A percentile compares a stretch with the other conserved stretches of the same genome.
phyloP scores from a whole-genome alignment of 768 basidiomycete species.

The Pulveroboletus sp. region DNA sequence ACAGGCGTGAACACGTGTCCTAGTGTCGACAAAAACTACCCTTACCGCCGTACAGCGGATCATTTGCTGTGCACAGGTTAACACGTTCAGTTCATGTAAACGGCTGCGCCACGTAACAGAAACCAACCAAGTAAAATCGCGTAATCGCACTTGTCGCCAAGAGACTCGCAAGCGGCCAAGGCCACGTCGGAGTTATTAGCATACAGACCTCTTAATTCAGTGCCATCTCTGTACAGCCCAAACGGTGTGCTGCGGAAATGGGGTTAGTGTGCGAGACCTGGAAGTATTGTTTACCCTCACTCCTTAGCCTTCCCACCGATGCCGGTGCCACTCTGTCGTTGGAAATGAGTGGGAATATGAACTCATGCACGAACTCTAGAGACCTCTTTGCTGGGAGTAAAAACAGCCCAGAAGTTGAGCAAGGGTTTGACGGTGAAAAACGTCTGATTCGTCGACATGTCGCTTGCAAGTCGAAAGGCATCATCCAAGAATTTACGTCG shows the following conservation, averaged over 20 bases:
- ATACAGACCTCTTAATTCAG: constrained; percentile 70
- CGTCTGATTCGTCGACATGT: constrained; percentile 69
- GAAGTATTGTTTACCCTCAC: constrained; percentile 33
- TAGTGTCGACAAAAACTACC: background rate
- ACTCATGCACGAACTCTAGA: constrained; percentile 19
- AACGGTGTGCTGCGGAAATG: constrained; percentile 53
- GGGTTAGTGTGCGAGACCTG: background rate
- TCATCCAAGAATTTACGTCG: constrained; percentile 61
- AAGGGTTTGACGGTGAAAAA: constrained; percentile 72
- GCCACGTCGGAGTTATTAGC: constrained; percentile 65
- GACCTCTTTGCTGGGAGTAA: constrained; percentile 71
- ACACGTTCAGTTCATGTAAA: constrained; percentile 1
- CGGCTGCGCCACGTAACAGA: constrained; percentile 3
- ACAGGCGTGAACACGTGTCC: background rate
- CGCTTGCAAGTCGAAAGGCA: constrained; percentile 59
- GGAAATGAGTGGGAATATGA: constrained; percentile 6
- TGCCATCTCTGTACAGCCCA: constrained; percentile 74
- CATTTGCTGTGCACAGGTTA: constrained; percentile 51
- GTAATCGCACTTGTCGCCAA: constrained; percentile 65
- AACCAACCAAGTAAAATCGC: constrained; percentile 64
- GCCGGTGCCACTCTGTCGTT: constrained; percentile 59
- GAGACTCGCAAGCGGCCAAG: constrained; percentile 58
- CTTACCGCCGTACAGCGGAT: constrained; percentile 74
- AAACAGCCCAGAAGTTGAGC: constrained; percentile 79
- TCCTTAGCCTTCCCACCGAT: constrained; percentile 63